Evolutionary conservation across 2,329 filamentous ascomycete species (phyloP), one percentile per base, ranked within the genome.

Genomic region (Triangularia verruculosa): DNA sequence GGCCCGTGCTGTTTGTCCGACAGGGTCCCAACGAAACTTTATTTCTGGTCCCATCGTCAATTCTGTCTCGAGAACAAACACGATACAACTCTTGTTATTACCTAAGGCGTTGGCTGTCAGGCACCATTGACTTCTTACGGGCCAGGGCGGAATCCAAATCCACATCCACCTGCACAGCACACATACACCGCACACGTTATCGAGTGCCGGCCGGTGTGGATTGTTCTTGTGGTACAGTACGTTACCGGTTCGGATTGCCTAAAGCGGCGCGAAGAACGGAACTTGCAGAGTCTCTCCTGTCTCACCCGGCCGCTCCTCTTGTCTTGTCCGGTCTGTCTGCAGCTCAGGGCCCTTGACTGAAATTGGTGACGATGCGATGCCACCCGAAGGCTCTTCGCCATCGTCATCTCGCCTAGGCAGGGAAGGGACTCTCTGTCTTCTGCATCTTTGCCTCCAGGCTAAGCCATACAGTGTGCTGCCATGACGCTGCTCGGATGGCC

Each of bases 211-310:
- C 9, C 53, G 32, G 9, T 34, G 55, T 57, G 28, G 32, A 52
- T 22, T 15, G 13, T 64, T 27, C 13, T 56, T 57, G 60, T 47
- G 62, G 24, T 54, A 62, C 63, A 60, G 24, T 54, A 62, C 63
- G 59, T 57, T 64, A 39, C 17, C 20, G 15, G 47, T 59, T 68
- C 66, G 66, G 66, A 53, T 68, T 68, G 24, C 66, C 64, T 47
- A 63, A 68, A 66, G 58, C 22, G 57, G 57, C 57, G 57, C 7
- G 17, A 55, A 56, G 64, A 17, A 34, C 52, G 53, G 52, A 56
- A 56, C 39, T n/a, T 53, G 47, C 43, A 24, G 22, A 27, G 52
- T 8, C 15, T 30, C 30, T 30, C 32, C 39, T 30, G 22, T 51
- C 52, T 28, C 53, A 56, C 52, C 8, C 27, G 51, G 24, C 32